phyloP scores from a whole-genome alignment of 345 rosid species.

The Bruguiera parviflora region DNA sequence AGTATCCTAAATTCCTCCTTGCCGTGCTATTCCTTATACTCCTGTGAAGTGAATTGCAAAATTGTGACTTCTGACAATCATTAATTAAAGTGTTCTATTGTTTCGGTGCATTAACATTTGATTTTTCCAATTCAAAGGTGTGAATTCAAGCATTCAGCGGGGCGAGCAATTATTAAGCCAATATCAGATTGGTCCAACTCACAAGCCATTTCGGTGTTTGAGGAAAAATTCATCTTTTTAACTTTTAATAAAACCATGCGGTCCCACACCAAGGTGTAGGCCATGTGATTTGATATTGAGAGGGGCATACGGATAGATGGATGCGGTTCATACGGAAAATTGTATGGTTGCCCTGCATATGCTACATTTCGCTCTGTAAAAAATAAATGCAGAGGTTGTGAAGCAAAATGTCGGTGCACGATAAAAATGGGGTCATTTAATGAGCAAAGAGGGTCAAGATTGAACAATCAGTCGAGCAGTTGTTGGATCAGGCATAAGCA shows the following conservation, averaged over 20 bases:
- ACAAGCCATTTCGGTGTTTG: no score
- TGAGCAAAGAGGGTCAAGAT: constrained; percentile 8
- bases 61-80: neutral
- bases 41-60: constrained; percentile 36
- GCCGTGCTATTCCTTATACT: constrained; percentile 67
- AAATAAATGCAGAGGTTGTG: constrained; percentile 21
- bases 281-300: constrained; percentile 26
- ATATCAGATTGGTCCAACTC: no score
- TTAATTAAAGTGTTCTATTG: no score
- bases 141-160: no score
- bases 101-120: no score
- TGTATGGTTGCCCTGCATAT: neutral
- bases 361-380: constrained; percentile 6
- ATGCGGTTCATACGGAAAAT: constrained; percentile 35
- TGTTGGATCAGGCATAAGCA: neutral
- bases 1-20: constrained; percentile 27
- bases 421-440: constrained; percentile 15
- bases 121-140: no score
- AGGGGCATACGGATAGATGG: constrained; percentile 13
- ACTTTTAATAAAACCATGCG: neutral
- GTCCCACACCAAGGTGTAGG: constrained; percentile 20
- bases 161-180: no score
- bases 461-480: constrained; percentile 1
- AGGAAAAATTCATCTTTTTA: no score
- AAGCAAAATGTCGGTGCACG: constrained; percentile 30